Percentiles rank a stretch among this genome's conserved stretches.
These are phyloP conservation scores for Echria macrotheca DNA, from an alignment of 495 filamentous ascomycete genomes.

Conservation along the genomic window DNA sequence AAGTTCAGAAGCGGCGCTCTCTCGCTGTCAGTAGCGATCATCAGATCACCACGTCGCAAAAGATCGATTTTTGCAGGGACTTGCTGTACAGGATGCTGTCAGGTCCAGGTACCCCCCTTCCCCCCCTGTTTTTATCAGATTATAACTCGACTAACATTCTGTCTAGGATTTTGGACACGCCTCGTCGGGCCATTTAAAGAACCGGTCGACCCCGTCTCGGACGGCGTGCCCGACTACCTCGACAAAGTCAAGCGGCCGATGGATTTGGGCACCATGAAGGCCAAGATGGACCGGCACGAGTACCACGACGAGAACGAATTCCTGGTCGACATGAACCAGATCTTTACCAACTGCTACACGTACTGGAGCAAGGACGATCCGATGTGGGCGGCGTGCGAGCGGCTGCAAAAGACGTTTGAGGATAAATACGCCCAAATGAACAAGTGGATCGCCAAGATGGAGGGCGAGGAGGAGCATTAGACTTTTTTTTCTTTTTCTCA, in stretches of 20 bases:
- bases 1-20: slow-evolving; percentile 24
- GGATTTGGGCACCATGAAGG: slow-evolving; percentile 46
- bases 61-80: slow-evolving; percentile 47
- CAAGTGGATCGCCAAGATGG: slow-evolving; percentile 47
- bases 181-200: slow-evolving; percentile 48
- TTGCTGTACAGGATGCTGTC: slow-evolving; percentile 49
- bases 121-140: too few species aligned
- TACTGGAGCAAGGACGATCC: slow-evolving; percentile 39
- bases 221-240: slow-evolving; percentile 46
- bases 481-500: background rate
- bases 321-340: slow-evolving; percentile 42
- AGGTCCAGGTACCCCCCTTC: slow-evolving; percentile 40
- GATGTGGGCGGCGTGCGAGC: slow-evolving; percentile 42
- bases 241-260: slow-evolving; percentile 43
- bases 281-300: slow-evolving; percentile 40
- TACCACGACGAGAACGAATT: slow-evolving; percentile 41
- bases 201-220: slow-evolving; percentile 38
- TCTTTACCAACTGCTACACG: slow-evolving; percentile 45
- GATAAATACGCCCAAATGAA: slow-evolving; percentile 45
- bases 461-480: slow-evolving; percentile 34
- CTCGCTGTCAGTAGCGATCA: slow-evolving; percentile 15
- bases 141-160: background rate
- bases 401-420: slow-evolving; percentile 45
- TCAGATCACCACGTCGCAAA: slow-evolving; percentile 36
- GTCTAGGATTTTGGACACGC: slow-evolving; percentile 51